Evolutionary conservation across 1,284 basidiomycete species (phyloP).

Genomic region (Blastosporella zonata): DNA sequence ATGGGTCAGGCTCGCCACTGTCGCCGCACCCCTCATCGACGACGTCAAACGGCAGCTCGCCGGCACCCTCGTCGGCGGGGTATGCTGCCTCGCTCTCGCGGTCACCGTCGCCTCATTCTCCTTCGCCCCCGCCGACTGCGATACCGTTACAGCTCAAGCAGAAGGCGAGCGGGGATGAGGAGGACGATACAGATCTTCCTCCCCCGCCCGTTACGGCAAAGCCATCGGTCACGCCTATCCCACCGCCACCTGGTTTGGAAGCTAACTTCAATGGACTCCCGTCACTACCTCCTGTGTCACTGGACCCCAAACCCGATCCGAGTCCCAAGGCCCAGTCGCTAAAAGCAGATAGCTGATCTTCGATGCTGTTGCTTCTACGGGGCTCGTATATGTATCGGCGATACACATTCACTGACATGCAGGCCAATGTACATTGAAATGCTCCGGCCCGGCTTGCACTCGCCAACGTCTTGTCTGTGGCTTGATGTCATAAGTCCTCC

Average conservation of each 20-base stretch:
- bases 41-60: constrained; percentile 36
- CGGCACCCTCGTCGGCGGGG: constrained; percentile 39
- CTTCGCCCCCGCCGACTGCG: constrained; percentile 30
- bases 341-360: background rate
- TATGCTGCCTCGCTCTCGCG: constrained; percentile 42
- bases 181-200: background rate
- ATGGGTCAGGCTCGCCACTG: constrained; percentile 22
- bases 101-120: constrained; percentile 40
- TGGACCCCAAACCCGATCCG: too few relatives aligned
- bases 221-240: background rate
- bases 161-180: background rate
- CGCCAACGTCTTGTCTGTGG: background rate
- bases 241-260: background rate
- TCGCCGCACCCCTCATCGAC: constrained; percentile 19
- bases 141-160: constrained; percentile 14
- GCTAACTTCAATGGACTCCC: background rate
- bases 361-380: background rate
- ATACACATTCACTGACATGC: background rate
- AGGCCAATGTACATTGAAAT: too few relatives aligned
- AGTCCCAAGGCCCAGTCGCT: background rate
- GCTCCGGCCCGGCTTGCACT: background rate
- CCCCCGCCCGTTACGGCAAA: background rate
- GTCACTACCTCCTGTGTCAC: too few relatives aligned
- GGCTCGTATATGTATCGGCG: background rate
- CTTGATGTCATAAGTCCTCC: background rate